Base-by-base conservation (phyloP, 148 eudicot species). In the Oxyria digyna region DNA sequence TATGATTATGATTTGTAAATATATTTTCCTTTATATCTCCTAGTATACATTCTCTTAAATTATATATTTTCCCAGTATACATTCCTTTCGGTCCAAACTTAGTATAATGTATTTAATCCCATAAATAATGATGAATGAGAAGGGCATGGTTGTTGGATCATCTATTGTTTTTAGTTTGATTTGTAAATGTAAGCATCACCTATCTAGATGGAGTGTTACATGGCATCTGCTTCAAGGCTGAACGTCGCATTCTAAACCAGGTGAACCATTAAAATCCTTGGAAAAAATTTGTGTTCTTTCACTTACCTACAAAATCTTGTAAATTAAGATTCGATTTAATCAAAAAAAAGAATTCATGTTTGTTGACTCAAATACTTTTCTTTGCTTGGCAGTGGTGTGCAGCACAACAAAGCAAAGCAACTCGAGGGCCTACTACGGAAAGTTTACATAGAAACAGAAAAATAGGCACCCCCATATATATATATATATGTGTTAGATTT, bases 321-420 rank as follows among this genome's bases (percentile, higher is more conserved):
- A 0, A 13, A 29, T 29, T 59, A 55, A 24, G 21, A 54, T 23
- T 23, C 14, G 27, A 11, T 14, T 12, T 4, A 57, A 27, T 0
- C 0, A 14, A 59, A 57, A 20, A 0, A 15, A 2, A 5, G 8
- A 49, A n/a, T 20, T 49, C 20, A 6, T 9, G 27, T 52, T 24
- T 9, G 27, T 52, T 24, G 62, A 52, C 62, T 0, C 31, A 24
- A 52, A 52, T 52, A 52, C 62, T 23, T 52, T 52, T 23, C 62
- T 52, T 52, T 52, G 62, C 62, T 52, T 52, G 62, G 62, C 62
- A n/a, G n/a, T n/a, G n/a, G n/a, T 52, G 62, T 52, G 29, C 62
- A 6, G 62, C 62, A 52, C 62, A 52, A 21, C 12, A 52, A 52
- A 52, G 62, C 27, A 23, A 21, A 8, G 10, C 48, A 38, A 35